A percentile compares a stretch with the other conserved stretches of the same genome.
Evolutionary conservation across 257 asterid genomes (phyloP).

Genomic region (Hygrophila difformis): DNA sequence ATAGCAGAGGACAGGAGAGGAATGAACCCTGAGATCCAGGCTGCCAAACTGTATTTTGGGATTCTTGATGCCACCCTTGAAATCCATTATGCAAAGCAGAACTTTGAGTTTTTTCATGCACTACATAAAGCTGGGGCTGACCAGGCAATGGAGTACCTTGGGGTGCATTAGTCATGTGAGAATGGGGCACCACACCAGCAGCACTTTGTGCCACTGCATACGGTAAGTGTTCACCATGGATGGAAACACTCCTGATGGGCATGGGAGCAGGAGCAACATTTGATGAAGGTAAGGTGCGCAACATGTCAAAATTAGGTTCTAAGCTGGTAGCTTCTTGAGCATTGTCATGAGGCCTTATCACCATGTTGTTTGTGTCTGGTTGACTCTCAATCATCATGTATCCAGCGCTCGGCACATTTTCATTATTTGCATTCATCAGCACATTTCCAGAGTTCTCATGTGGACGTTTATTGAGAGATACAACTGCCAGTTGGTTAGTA

Average conservation of each 20-base stretch:
- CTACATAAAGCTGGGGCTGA: conserved; percentile 18
- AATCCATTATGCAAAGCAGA: conserved; percentile 23
- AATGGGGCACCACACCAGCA: conserved; percentile 21
- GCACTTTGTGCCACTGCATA: conserved; percentile 23
- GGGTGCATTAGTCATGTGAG: conserved; percentile 20
- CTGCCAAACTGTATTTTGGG: conserved; percentile 26
- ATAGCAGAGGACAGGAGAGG: conserved; percentile 10
- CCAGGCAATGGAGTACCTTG: conserved; percentile 18
- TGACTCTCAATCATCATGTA: conserved; percentile 21
- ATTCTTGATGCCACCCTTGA: conserved; percentile 17
- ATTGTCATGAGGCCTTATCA: conserved; percentile 18
- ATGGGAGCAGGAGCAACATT: conserved; percentile 10
- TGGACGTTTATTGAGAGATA: conserved; percentile 26
- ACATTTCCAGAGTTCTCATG: conserved; percentile 22
- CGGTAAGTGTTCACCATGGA: conserved; percentile 19
- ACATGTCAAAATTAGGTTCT: conserved; percentile 24
- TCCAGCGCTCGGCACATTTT: conserved; percentile 14
- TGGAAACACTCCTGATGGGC: conserved; percentile 1
- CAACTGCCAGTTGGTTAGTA: conserved; percentile 19
- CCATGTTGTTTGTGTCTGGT: conserved; percentile 16
- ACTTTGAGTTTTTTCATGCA: conserved; percentile 16
- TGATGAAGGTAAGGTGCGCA: conserved; percentile 29
- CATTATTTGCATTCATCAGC: conserved; percentile 27
- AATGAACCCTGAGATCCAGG: conserved; percentile 25
- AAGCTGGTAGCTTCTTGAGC: conserved; percentile 19